A percentile compares a stretch with the other conserved stretches of the same genome.
These are phyloP conservation scores for Kwoniella europaea DNA, from an alignment of 768 basidiomycete genomes.

Conservation along the genomic window DNA sequence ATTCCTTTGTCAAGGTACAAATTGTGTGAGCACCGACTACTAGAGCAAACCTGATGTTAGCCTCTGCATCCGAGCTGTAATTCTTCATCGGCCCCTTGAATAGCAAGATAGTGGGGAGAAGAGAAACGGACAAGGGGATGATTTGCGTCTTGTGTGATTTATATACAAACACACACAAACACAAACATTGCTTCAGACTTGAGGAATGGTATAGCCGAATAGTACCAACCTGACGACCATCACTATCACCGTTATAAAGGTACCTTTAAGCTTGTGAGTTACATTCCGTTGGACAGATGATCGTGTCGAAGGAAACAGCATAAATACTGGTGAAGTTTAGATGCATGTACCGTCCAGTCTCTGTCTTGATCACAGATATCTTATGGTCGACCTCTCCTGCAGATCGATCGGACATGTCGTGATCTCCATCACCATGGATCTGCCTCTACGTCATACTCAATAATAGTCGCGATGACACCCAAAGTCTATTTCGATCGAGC, in stretches of 20 bases:
- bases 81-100: not conserved
- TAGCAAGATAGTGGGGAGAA: not conserved
- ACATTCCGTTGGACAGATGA: too few relatives aligned
- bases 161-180: not conserved
- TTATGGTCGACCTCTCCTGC: not conserved
- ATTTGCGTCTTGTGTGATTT: not conserved
- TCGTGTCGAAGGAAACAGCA: too few relatives aligned
- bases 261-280: too few relatives aligned
- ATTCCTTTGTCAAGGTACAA: slow-evolving; percentile 11
- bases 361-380: too few relatives aligned
- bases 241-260: not conserved
- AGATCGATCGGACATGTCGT: not conserved
- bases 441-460: not conserved
- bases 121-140: not conserved
- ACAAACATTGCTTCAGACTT: slow-evolving; percentile 4
- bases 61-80: not conserved
- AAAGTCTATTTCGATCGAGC: not conserved
- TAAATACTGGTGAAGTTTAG: too few relatives aligned
- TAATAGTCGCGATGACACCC: not conserved
- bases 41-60: too few relatives aligned
- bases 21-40: not conserved
- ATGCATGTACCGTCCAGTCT: too few relatives aligned
- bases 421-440: not conserved
- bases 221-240: not conserved
- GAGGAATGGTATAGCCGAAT: not conserved